Conservation (phyloP, 2,329 filamentous ascomycete species). For the Ophiostoma ips region DNA sequence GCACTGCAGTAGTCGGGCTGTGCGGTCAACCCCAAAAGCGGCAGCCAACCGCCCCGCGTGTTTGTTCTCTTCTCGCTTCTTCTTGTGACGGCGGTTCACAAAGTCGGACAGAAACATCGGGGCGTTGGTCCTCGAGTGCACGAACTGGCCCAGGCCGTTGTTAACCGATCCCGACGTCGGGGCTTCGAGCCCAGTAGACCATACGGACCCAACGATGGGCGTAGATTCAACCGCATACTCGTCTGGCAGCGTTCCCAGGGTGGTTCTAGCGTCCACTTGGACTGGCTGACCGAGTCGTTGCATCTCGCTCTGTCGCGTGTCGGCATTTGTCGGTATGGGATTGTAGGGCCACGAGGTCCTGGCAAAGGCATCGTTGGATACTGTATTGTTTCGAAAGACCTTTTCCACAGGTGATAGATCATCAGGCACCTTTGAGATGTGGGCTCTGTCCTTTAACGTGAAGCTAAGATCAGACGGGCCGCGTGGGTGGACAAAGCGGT, state of each 20-base stretch:
- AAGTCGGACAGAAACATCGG: constrained; percentile 46
- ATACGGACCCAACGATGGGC: constrained; percentile 52
- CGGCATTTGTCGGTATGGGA: constrained; percentile 14
- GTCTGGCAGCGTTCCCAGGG: constrained; percentile 14
- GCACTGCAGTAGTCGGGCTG: constrained; percentile 50
- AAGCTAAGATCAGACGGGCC: constrained; percentile 16
- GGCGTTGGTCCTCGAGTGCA: constrained; percentile 61
- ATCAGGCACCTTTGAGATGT: constrained; percentile 28
- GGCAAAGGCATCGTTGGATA: constrained; percentile 30
- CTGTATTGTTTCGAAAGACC: constrained; percentile 28
- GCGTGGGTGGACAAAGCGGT: constrained; percentile 38
- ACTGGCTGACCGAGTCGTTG: constrained; percentile 18
- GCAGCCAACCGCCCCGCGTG: constrained; percentile 64
- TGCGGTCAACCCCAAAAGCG: constrained; percentile 66
- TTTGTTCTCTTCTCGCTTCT: constrained; percentile 42
- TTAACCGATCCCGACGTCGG: constrained; percentile 42
- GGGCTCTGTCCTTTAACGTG: constrained; percentile 29
- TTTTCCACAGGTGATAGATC: constrained; percentile 31
- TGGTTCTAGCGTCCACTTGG: constrained; percentile 17
- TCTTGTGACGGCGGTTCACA: constrained; percentile 14
- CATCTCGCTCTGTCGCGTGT: constrained; percentile 16
- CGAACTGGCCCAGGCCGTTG: constrained; percentile 47
- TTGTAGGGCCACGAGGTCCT: constrained; percentile 19
- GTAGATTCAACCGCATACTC: not conserved
- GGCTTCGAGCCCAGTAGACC: constrained; percentile 61